phyloP scores from a whole-genome alignment of 805 yeast species.

The Saccharomyces mikatae region DNA sequence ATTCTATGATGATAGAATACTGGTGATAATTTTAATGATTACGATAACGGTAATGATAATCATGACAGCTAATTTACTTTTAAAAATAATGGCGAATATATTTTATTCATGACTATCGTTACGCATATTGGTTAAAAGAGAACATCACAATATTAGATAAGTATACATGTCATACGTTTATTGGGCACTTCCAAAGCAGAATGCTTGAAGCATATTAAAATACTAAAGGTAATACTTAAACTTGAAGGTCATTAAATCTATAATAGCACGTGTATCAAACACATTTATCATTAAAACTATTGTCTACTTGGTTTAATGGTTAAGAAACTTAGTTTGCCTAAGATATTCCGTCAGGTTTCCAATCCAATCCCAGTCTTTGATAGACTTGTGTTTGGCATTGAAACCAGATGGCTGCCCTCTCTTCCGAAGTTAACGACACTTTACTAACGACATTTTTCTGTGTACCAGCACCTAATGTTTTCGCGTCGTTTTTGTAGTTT shows the following conservation, averaged over 20 bases:
- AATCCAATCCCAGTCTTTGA: constrained; percentile 49
- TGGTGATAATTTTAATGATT: background rate
- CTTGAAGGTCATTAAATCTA: background rate
- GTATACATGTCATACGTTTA: background rate
- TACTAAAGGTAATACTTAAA: background rate
- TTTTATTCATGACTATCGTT: no score
- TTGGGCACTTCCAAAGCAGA: background rate
- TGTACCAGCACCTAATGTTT: background rate
- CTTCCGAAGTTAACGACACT: constrained; percentile 40
- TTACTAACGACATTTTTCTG: constrained; percentile 6
- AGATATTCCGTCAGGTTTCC: constrained; percentile 41
- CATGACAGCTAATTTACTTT: no score
- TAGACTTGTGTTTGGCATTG: constrained; percentile 56
- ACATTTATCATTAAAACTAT: background rate
- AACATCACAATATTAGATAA: no score
- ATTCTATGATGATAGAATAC: background rate
- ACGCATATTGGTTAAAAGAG: no score
- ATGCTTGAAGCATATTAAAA: background rate
- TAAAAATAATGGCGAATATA: background rate
- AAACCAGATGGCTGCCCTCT: constrained; percentile 54
- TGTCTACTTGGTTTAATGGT: background rate
- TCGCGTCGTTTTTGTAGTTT: constrained; percentile 1
- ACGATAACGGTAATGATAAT: no score
- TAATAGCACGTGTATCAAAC: background rate
- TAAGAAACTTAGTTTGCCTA: background rate